Percentiles rank a stretch among this genome's conserved stretches.
These are phyloP conservation scores for Verruconis gallopava DNA, from an alignment of 2,329 filamentous ascomycete genomes.

Conservation along the genomic window DNA sequence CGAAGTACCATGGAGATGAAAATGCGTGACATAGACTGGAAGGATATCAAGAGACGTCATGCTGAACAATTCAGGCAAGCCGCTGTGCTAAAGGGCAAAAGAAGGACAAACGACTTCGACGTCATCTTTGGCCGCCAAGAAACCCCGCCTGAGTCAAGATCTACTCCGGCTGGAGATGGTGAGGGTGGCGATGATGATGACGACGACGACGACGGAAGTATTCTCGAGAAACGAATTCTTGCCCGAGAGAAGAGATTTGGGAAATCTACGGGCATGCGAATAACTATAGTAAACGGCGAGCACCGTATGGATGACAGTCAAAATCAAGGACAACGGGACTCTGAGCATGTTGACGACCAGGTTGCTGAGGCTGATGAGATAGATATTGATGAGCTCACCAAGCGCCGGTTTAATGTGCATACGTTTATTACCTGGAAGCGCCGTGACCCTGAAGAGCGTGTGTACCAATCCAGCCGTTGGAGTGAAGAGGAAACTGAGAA, in stretches of 20 bases:
- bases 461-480: constrained; percentile 44
- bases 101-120: constrained; percentile 19
- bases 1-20: constrained; percentile 60
- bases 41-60: constrained; percentile 29
- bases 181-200: constrained; percentile 10
- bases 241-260: constrained; percentile 16
- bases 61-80: constrained; percentile 25
- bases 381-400: constrained; percentile 69
- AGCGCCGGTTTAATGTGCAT: constrained; percentile 48
- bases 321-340: constrained; percentile 48
- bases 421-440: constrained; percentile 53
- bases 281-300: constrained; percentile 51
- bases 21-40: constrained; percentile 53
- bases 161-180: constrained; percentile 9
- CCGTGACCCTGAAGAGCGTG: constrained; percentile 33
- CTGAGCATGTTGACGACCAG: constrained; percentile 34
- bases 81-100: constrained; percentile 15
- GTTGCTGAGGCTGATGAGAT: constrained; percentile 56
- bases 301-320: constrained; percentile 28
- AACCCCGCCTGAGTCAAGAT: background rate
- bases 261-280: constrained; percentile 13
- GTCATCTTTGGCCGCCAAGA: background rate
- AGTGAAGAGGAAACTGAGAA: constrained; percentile 55
- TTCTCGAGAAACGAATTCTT: constrained; percentile 14
- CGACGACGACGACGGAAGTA: too few species aligned